Base-by-base conservation (phyloP, 1,284 basidiomycete species). In the Irpex rosettiformis region DNA sequence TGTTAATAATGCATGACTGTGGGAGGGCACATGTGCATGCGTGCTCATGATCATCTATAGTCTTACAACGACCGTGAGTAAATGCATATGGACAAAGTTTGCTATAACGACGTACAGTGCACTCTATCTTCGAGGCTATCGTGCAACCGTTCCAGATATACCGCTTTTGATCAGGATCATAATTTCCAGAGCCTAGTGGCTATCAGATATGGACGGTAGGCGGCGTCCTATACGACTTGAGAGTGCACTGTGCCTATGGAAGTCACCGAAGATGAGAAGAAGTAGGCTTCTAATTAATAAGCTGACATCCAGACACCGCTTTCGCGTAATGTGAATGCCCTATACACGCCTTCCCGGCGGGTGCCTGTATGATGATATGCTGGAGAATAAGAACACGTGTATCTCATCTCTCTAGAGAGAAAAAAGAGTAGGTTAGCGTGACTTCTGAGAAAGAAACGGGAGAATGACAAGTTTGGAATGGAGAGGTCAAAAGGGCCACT, bases 391-490 rank as follows among this genome's bases (percentile, higher is more conserved):
- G 52, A 37, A 37, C 52, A 24, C 52, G 52, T 54, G 52, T 33
- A 54, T 54, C 52, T 54, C 52, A 54, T 54, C 30, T 54, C 13
- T 33, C 28, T 54, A 42, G 49, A 16, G 29, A 52, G n/a, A 10
- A 48, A 48, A 51, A 11, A 51, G 10, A 22, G 21, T 51, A 51
- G 24, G 52, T 54, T 37, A 54, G 52, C 52, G 21, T 21, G 13
- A 25, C 52, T 42, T 30, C 37, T 24, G 21, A 54, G 52, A 25
- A 24, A 33, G 22, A 7, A 33, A 54, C 22, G 13, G 24, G 51
- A 52, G 51, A 11, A 18, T n/a, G 52, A 33, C 21, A 28, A 37
- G 30, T 11, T 33, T 42, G 18, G 29, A 54, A 24, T 37, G 33
- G 33, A 37, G 11, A n/a, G 33, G 33, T 37, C 33, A 37, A 37